Evolutionary conservation across 208 protist species (phyloP).

Genomic region (Leishmania tropica): DNA sequence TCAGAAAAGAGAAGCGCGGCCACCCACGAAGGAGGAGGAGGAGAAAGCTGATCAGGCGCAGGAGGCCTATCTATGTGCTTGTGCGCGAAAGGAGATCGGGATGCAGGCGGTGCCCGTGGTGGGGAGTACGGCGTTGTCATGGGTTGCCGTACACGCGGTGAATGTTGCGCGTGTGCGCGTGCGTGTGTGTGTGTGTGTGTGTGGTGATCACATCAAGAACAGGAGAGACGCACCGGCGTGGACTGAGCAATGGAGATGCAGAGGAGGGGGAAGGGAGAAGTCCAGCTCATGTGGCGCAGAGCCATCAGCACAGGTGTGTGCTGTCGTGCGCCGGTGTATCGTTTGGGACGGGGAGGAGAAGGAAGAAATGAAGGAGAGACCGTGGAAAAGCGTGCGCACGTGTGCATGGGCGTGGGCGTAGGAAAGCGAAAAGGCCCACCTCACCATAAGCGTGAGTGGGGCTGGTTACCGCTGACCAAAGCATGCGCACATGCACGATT

Average conservation of each 20-base stretch:
- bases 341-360: neutral
- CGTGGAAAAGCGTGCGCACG: neutral
- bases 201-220: neutral
- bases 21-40: neutral
- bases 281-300: neutral
- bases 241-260: neutral
- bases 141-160: neutral
- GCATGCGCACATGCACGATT: neutral
- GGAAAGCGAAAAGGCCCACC: neutral
- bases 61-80: neutral
- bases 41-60: neutral
- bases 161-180: neutral
- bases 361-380: neutral
- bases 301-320: neutral
- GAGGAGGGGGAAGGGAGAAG: neutral
- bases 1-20: neutral
- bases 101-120: neutral
- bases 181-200: neutral
- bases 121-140: neutral
- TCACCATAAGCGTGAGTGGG: neutral
- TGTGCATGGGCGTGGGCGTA: neutral
- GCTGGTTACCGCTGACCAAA: neutral
- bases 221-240: neutral
- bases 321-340: neutral
- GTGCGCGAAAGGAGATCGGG: neutral